Base-by-base conservation (phyloP, 257 asterid genomes). In the Ehretia macrophylla region DNA sequence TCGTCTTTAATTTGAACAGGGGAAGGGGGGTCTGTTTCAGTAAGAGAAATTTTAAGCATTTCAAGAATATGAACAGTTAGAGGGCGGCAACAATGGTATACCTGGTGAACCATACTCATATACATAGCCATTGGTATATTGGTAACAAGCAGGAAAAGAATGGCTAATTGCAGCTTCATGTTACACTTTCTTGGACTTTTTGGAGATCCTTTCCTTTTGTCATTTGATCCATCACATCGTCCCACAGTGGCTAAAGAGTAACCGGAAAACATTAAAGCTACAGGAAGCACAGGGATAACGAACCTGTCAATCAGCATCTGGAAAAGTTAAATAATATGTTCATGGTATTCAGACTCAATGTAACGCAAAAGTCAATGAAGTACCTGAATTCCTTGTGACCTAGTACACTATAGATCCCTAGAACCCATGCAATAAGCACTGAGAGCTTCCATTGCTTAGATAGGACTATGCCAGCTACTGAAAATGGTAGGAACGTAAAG, bases 371-470 rank as follows among this genome's bases (percentile, higher is more conserved):
- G 8, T 21, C 32, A 51, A 56, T 11, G 55, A 63, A 22, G 60
- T 75, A 93, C 97, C 99, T 93, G 88, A 93, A 93, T 65, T 93
- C 99, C 75, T 93, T 93, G 85, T 93, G 99, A 55, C 99, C 96
- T 42, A 89, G 87, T 63, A 93, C 66, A 75, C 97, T 93, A 73
- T 93, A 93, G 54, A 79, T 58, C 68, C 88, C 97, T 77, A 93
- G 78, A 66, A 85, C 86, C 99, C 99, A 93, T 55, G 81, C 79
- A 58, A 86, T 59, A 46, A 89, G 78, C 49, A 94, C 97, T 58
- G 96, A 53, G 57, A 93, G 77, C 75, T 85, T 93, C 87, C 87
- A 63, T 40, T 89, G 78, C 76, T 77, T 85, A 46, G 96, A 83
- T 68, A 32, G 70, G 61, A 81, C 52, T 62, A 85, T 61, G 32